Conservation (phyloP, 257 asterid genomes). For the Linaria vulgaris region DNA sequence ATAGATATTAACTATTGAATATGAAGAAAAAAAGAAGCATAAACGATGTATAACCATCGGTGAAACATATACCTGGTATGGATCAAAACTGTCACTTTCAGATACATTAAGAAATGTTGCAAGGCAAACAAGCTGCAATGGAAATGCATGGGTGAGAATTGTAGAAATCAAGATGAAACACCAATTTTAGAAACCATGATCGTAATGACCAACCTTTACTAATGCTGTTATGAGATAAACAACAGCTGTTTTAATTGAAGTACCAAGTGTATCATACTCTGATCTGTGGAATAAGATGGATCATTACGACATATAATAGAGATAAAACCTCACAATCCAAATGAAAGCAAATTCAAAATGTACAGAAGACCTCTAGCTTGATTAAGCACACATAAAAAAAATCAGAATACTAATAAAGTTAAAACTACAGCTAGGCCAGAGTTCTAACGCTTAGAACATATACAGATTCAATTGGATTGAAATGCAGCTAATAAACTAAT, state of each 20-base stretch:
- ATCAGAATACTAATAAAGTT: not conserved
- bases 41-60: not conserved
- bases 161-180: not conserved
- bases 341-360: not conserved
- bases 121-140: constrained; percentile 84
- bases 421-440: not conserved
- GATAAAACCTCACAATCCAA: not conserved
- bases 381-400: not conserved
- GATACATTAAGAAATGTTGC: constrained; percentile 96
- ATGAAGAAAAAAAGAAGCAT: not conserved
- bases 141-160: constrained; percentile 16
- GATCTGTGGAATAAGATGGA: constrained; percentile 49
- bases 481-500: too few relatives aligned
- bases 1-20: not conserved
- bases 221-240: constrained; percentile 84
- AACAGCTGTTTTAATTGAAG: constrained; percentile 77
- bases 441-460: not conserved
- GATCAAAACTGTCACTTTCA: constrained; percentile 87
- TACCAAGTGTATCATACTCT: constrained; percentile 94
- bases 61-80: constrained; percentile 68
- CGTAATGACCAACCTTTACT: constrained; percentile 60
- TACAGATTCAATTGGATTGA: too few relatives aligned
- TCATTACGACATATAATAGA: not conserved
- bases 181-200: not conserved
- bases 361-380: not conserved